A percentile compares a stretch with the other conserved stretches of the same genome.
Conservation (phyloP, 805 yeast species). For the Brettanomyces custersianus region DNA sequence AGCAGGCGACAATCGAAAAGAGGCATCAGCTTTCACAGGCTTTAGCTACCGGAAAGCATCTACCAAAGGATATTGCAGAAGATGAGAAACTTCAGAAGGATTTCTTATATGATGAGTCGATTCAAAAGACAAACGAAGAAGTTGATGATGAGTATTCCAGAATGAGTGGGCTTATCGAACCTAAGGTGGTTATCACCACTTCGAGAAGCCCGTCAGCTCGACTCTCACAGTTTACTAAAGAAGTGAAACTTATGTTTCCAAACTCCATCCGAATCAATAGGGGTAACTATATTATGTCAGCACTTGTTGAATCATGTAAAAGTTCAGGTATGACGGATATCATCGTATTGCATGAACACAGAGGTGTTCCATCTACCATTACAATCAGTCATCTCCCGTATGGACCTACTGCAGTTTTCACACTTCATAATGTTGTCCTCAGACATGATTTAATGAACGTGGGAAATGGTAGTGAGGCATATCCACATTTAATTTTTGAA, state of each 20-base stretch:
- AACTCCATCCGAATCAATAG: conserved; percentile 83
- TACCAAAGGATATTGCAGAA: conserved; percentile 85
- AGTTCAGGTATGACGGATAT: conserved; percentile 73
- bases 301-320: conserved; percentile 75
- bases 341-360: conserved; percentile 83
- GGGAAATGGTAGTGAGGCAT: conserved; percentile 84
- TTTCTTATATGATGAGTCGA: conserved; percentile 78
- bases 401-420: conserved; percentile 93
- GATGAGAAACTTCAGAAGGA: conserved; percentile 75
- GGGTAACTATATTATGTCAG: conserved; percentile 85
- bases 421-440: conserved; percentile 86
- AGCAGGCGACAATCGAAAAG: conserved; percentile 75
- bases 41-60: conserved; percentile 81
- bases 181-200: conserved; percentile 86
- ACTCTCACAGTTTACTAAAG: conserved; percentile 86
- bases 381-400: conserved; percentile 95
- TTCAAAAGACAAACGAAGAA: conserved; percentile 29
- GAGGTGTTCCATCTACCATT: conserved; percentile 95
- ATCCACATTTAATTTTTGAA: conserved; percentile 91
- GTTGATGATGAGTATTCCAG: conserved; percentile 92
- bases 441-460: conserved; percentile 85
- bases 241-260: conserved; percentile 81
- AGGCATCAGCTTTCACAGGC: conserved; percentile 82
- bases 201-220: conserved; percentile 85
- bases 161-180: conserved; percentile 81